A percentile compares a stretch with the other conserved stretches of the same genome.
phyloP scores from a whole-genome alignment of 768 basidiomycete genomes.

The Fomitopsis serialis region DNA sequence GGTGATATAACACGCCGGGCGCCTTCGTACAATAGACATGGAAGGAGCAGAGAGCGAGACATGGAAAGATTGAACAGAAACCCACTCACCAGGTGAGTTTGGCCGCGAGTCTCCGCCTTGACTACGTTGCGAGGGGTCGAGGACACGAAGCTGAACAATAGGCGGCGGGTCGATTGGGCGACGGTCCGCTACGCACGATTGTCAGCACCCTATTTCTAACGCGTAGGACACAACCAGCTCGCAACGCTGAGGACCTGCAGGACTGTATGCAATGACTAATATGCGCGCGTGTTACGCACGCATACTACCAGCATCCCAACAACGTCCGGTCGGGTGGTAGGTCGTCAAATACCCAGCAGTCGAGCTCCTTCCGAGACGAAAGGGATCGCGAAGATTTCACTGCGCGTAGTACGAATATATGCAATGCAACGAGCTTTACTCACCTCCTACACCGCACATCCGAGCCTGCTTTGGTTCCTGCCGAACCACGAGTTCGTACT shows the following conservation, averaged over 20 bases:
- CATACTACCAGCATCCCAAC: too few relatives aligned
- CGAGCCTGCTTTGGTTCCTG: conserved; percentile 91
- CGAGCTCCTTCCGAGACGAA: too few relatives aligned
- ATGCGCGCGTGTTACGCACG: too few relatives aligned
- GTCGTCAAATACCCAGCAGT: too few relatives aligned
- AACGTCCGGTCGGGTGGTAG: too few relatives aligned
- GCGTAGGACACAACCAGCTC: too few relatives aligned
- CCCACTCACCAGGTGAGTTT: conserved; percentile 20
- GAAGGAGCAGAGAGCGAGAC: not conserved
- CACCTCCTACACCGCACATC: conserved; percentile 87
- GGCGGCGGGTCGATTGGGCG: conserved; percentile 95
- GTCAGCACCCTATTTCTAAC: not conserved
- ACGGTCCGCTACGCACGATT: conserved; percentile 64
- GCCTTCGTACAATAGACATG: not conserved
- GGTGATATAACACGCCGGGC: too few relatives aligned
- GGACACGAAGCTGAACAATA: conserved; percentile 89
- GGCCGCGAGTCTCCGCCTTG: conserved; percentile 15
- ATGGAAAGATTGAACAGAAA: not conserved
- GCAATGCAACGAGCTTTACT: conserved; percentile 37
- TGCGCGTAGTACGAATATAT: not conserved
- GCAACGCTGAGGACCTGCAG: too few relatives aligned
- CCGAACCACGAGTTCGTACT: conserved; percentile 80
- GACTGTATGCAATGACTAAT: too few relatives aligned
- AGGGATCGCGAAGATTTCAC: conserved; percentile 4
- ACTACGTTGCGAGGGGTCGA: conserved; percentile 49